Conservation (phyloP, 2,329 filamentous ascomycete species). For the Ceratocystis cacaofunesta region DNA sequence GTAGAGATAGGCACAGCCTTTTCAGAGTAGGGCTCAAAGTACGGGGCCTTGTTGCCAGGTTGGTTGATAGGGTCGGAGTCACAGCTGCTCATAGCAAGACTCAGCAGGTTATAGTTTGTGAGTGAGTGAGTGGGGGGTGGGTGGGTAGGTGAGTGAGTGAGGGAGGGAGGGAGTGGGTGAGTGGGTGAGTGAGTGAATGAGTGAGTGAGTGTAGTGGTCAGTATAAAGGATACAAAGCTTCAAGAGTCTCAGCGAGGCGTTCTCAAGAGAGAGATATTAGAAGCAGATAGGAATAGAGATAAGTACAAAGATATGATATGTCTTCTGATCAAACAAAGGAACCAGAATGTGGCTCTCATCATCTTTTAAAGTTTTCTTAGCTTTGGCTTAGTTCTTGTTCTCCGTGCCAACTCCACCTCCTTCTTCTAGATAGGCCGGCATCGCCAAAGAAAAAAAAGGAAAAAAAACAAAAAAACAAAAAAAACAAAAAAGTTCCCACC, state of each 20-base stretch:
- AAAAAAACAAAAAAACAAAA: background rate
- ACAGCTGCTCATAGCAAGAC: slow-evolving; percentile 10
- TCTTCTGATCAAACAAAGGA: background rate
- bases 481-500: background rate
- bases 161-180: background rate
- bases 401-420: background rate
- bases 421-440: background rate
- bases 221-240: background rate
- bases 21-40: slow-evolving; percentile 7
- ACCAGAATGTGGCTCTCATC: background rate
- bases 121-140: too few relatives aligned
- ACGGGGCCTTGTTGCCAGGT: slow-evolving; percentile 6
- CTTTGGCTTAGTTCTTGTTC: background rate
- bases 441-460: background rate
- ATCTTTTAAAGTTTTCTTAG: background rate
- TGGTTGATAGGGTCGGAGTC: slow-evolving; percentile 12
- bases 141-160: too few relatives aligned
- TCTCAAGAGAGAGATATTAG: background rate
- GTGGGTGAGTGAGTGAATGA: background rate
- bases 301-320: background rate
- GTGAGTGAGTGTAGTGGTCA: background rate
- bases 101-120: background rate
- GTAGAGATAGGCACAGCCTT: slow-evolving; percentile 1
- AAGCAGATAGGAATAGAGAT: background rate
- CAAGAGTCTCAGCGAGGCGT: background rate